phyloP scores from a whole-genome alignment of 345 rosid genomes.

The Leavenworthia alabamica region DNA sequence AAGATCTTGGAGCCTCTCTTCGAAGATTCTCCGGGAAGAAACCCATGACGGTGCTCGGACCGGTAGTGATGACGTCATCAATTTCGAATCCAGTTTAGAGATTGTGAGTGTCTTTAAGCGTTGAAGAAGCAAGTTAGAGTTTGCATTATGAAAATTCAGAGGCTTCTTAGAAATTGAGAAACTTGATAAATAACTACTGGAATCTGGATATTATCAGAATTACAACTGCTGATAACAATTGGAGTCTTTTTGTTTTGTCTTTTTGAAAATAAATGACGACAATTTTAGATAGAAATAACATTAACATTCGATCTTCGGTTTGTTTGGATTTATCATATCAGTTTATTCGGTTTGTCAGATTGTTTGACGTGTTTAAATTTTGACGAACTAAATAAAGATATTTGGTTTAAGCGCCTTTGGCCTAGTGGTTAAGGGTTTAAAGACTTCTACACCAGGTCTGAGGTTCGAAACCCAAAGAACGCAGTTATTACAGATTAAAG shows the following conservation, averaged over 20 bases:
- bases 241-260: background rate
- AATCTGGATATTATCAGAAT: constrained; percentile 8
- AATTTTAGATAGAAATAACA: no score
- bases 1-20: constrained; percentile 62
- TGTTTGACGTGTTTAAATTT: no score
- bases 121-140: background rate
- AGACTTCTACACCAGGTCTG: no score
- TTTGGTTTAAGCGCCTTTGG: no score
- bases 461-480: no score
- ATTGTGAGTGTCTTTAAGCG: background rate
- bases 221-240: background rate
- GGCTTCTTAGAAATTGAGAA: background rate
- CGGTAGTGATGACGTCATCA: constrained; percentile 43
- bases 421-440: no score
- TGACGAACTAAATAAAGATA: no score
- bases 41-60: constrained; percentile 64
- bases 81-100: constrained; percentile 1
- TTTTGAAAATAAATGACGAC: no score
- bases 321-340: no score
- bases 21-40: constrained; percentile 57
- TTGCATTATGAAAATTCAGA: background rate
- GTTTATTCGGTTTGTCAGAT: no score
- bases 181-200: background rate
- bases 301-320: no score
- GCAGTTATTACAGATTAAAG: no score